Evolutionary conservation across 2,329 filamentous ascomycete species (phyloP).

Genomic region (Colletotrichum aenigma): DNA sequence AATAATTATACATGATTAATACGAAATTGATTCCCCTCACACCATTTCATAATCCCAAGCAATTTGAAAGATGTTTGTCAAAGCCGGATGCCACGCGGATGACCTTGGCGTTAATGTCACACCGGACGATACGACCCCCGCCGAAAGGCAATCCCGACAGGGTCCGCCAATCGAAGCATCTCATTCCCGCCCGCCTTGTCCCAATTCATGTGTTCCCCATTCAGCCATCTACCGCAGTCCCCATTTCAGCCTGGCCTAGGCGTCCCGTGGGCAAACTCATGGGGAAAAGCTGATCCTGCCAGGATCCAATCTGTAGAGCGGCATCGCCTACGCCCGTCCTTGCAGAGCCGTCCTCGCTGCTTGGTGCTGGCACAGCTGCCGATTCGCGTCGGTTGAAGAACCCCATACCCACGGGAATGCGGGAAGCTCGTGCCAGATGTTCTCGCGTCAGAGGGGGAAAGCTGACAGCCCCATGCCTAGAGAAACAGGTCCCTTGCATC

Average conservation of each 20-base stretch:
- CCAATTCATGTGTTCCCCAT: background rate
- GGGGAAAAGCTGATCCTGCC: background rate
- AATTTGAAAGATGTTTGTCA: background rate
- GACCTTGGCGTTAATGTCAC: background rate
- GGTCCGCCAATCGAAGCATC: constrained; percentile 9
- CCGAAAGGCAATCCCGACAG: background rate
- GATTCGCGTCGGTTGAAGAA: background rate
- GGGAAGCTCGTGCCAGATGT: background rate
- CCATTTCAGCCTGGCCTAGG: background rate
- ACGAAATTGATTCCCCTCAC: background rate
- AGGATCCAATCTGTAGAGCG: background rate
- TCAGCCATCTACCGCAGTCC: background rate
- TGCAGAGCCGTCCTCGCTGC: background rate
- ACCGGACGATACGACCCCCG: background rate
- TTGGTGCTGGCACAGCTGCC: background rate
- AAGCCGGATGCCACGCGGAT: background rate
- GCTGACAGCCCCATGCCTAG: background rate
- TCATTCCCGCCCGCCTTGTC: background rate
- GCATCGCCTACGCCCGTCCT: background rate
- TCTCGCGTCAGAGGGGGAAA: background rate
- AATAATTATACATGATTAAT: background rate
- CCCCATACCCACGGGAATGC: background rate
- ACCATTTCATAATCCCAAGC: no score
- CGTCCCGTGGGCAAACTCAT: background rate
- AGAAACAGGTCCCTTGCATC: background rate